Evolutionary conservation across 345 rosid genomes (phyloP).

Genomic region (Dimocarpus longan): DNA sequence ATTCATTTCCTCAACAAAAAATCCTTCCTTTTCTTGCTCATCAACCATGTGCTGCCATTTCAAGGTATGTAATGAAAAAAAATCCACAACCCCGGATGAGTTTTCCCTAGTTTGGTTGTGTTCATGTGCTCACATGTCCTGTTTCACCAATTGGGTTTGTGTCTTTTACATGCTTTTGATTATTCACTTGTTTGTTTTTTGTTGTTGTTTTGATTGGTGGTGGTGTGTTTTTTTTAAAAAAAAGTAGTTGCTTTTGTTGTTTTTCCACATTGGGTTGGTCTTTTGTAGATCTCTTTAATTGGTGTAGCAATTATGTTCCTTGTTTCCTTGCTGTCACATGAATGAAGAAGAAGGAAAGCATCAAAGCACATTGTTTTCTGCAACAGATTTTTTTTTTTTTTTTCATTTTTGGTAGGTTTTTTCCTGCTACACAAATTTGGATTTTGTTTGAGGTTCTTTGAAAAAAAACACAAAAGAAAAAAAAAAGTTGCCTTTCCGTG

Average conservation of each 20-base stretch:
- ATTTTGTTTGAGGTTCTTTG: neutral
- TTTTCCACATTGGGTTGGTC: slow-evolving; percentile 9
- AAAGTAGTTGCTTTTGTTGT: neutral
- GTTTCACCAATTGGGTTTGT: neutral
- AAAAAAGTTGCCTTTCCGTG: neutral
- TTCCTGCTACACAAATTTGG: neutral
- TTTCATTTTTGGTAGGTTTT: neutral
- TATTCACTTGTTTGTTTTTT: neutral
- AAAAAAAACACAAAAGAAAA: neutral
- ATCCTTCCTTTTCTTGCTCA: neutral
- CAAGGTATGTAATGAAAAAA: neutral
- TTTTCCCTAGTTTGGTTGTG: neutral
- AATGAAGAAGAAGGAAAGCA: neutral
- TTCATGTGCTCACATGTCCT: neutral
- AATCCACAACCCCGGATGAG: neutral
- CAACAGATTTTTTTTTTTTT: neutral
- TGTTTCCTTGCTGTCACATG: neutral
- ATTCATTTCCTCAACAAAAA: slow-evolving; percentile 9
- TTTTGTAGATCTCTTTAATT: slow-evolving; percentile 17
- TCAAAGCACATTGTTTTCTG: slow-evolving; percentile 5
- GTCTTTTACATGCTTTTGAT: neutral
- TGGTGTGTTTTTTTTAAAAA: neutral
- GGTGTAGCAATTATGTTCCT: neutral
- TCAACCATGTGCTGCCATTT: slow-evolving; percentile 12
- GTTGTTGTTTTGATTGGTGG: neutral